Evolutionary conservation across 2,329 filamentous ascomycete genomes (phyloP).

Genomic region (Aspergillus viridinutans): DNA sequence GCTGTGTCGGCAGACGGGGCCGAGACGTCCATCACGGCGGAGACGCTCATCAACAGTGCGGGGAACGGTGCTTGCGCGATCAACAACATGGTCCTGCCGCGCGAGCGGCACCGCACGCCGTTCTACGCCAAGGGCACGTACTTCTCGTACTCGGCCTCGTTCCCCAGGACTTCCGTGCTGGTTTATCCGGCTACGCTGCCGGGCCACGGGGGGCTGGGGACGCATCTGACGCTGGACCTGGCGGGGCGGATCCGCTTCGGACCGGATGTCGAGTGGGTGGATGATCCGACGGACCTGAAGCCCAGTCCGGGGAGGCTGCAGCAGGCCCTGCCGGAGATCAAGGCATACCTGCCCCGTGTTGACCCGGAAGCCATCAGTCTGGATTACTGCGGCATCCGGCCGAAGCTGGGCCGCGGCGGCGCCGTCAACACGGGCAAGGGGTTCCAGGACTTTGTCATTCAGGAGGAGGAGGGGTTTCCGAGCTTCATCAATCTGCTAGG

Average conservation of each 20-base stretch:
- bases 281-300: constrained; percentile 63
- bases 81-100: constrained; percentile 71
- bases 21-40: constrained; percentile 60
- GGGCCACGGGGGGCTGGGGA: constrained; percentile 83
- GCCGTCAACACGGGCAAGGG: constrained; percentile 54
- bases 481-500: constrained; percentile 89
- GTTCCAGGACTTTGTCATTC: constrained; percentile 81
- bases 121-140: constrained; percentile 95
- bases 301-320: constrained; percentile 61
- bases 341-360: constrained; percentile 71
- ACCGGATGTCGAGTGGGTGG: constrained; percentile 92
- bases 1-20: constrained; percentile 40
- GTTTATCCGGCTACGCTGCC: constrained; percentile 84
- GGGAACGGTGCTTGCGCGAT: constrained; percentile 73
- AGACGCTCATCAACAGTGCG: constrained; percentile 78
- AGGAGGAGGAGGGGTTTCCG: constrained; percentile 68
- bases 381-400: constrained; percentile 89
- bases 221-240: constrained; percentile 89
- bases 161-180: constrained; percentile 65
- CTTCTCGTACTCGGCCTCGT: constrained; percentile 71
- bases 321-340: constrained; percentile 69
- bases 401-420: constrained; percentile 67
- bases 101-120: constrained; percentile 52
- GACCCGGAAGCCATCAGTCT: constrained; percentile 62
- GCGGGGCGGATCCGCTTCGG: constrained; percentile 82